phyloP scores from a whole-genome alignment of 2,329 filamentous ascomycete species.

The Amphichorda felina region DNA sequence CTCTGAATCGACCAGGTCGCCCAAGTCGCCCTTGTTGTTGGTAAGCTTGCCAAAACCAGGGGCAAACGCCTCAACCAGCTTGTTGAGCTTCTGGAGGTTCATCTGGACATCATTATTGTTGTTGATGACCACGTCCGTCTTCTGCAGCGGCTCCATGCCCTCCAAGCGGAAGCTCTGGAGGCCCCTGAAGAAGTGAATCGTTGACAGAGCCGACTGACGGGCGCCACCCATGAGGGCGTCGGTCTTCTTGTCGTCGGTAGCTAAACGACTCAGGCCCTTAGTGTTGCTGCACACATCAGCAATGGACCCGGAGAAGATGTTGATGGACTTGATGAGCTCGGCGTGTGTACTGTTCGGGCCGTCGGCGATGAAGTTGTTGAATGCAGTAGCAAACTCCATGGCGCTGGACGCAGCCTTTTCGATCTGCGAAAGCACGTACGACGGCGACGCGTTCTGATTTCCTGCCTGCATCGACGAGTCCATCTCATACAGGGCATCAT shows the following conservation, averaged over 20 bases:
- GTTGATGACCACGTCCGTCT: conserved; percentile 95
- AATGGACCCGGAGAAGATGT: conserved; percentile 78
- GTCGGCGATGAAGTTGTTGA: conserved; percentile 97
- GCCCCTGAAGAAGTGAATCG: conserved; percentile 89
- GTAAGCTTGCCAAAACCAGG: conserved; percentile 76
- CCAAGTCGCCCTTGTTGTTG: conserved; percentile 72
- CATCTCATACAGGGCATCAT: conserved; percentile 92
- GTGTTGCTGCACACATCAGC: conserved; percentile 93
- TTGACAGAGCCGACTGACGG: conserved; percentile 72
- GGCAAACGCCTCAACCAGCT: conserved; percentile 83
- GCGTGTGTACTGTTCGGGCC: conserved; percentile 82
- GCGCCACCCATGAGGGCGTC: conserved; percentile 76
- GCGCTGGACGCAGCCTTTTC: conserved; percentile 91
- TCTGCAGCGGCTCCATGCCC: conserved; percentile 79
- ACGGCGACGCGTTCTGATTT: conserved; percentile 92
- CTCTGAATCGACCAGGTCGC: conserved; percentile 85
- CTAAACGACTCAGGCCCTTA: conserved; percentile 86
- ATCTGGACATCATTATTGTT: conserved; percentile 94
- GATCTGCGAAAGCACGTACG: conserved; percentile 91
- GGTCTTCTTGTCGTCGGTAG: conserved; percentile 89
- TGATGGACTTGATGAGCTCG: conserved; percentile 87
- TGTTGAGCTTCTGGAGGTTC: conserved; percentile 85
- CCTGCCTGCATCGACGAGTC: conserved; percentile 97
- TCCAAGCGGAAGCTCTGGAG: conserved; percentile 90
- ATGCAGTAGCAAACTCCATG: conserved; percentile 94